These are phyloP conservation scores for Talaromyces funiculosus DNA, from an alignment of 2,329 filamentous ascomycete species.

Conservation along the genomic window DNA sequence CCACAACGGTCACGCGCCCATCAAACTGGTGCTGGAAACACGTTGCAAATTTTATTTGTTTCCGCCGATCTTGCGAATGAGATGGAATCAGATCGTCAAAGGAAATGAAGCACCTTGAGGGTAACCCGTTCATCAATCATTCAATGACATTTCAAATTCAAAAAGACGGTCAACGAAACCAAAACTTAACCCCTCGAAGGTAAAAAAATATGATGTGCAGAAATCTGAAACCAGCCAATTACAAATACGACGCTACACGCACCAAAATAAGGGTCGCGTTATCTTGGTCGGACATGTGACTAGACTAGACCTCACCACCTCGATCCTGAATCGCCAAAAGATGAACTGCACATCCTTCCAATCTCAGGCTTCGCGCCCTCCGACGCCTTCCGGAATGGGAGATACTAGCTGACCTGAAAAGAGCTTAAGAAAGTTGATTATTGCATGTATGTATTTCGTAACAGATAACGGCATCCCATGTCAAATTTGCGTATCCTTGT, in stretches of 20 bases:
- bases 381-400: neutral
- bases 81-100: neutral
- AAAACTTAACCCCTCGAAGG: neutral
- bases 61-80: neutral
- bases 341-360: neutral
- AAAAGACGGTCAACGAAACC: neutral
- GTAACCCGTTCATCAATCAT: neutral
- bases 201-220: neutral
- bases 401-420: neutral
- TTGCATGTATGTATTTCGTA: neutral
- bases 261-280: neutral
- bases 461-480: constrained; percentile 7
- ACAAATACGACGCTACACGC: neutral
- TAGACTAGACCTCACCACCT: neutral
- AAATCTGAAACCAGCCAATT: constrained; percentile 1
- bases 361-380: neutral
- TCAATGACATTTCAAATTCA: neutral
- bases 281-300: neutral
- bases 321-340: neutral
- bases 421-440: neutral
- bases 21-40: neutral
- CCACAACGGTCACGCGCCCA: constrained; percentile 5
- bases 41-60: neutral
- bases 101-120: neutral
- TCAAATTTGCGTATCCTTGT: neutral